Evolutionary conservation across 2,329 filamentous ascomycete genomes (phyloP).

Genomic region (Tolypocladium inflatum): DNA sequence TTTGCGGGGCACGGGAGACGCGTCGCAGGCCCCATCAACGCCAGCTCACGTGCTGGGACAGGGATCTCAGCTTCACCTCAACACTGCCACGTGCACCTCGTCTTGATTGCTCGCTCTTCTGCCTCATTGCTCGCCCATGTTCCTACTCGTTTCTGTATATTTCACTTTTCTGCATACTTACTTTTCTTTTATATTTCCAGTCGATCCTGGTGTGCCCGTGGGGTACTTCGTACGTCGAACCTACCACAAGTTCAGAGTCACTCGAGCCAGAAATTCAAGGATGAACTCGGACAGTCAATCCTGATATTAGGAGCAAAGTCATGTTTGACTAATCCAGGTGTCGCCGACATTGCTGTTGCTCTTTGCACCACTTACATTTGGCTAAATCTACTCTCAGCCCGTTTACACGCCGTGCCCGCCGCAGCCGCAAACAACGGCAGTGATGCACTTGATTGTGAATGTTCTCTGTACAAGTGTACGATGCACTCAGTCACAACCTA

Average conservation of each 20-base stretch:
- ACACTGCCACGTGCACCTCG: background rate
- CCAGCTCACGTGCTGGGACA: constrained; percentile 1
- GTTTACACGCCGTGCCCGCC: background rate
- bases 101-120: background rate
- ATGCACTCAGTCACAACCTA: background rate
- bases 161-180: too few relatives aligned
- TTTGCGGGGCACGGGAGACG: background rate
- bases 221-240: background rate
- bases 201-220: too few relatives aligned
- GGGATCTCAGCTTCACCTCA: background rate
- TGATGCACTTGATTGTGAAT: background rate
- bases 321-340: too few relatives aligned
- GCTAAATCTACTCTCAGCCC: background rate
- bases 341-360: background rate
- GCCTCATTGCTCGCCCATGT: too few relatives aligned
- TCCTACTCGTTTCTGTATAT: too few relatives aligned
- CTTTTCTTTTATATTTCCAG: too few relatives aligned
- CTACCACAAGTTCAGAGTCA: background rate
- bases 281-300: background rate
- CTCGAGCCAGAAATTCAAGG: background rate
- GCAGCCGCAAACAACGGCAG: background rate
- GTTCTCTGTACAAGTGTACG: background rate
- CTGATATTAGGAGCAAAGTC: too few relatives aligned
- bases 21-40: background rate
- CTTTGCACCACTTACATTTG: too few relatives aligned